phyloP scores from a whole-genome alignment of 768 basidiomycete genomes.

The Suillus ampliporus region DNA sequence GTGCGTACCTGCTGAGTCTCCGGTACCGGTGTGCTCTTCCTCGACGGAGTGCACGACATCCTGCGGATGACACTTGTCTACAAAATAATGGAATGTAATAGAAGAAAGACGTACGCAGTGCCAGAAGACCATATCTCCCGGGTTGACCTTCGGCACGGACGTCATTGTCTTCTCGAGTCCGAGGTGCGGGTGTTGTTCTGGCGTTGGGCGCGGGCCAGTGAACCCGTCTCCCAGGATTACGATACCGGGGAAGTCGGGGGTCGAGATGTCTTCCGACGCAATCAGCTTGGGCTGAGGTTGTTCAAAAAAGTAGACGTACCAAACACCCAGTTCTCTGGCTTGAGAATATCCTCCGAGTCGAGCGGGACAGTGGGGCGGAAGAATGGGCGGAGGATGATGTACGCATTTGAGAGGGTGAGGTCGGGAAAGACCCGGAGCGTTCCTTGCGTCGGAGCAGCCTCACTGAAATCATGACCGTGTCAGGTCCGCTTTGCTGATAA shows the following conservation, averaged over 20 bases:
- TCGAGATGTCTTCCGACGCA: slow-evolving; percentile 47
- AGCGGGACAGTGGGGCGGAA: slow-evolving; percentile 56
- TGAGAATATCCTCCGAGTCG: slow-evolving; percentile 47
- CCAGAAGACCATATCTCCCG: slow-evolving; percentile 85
- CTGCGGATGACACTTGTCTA: slow-evolving; percentile 26
- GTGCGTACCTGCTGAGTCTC: slow-evolving; percentile 59
- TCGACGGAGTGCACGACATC: slow-evolving; percentile 57
- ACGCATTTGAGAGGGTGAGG: slow-evolving; percentile 68
- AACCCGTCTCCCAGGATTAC: slow-evolving; percentile 28
- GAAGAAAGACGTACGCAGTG: slow-evolving; percentile 52
- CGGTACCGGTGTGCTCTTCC: slow-evolving; percentile 55
- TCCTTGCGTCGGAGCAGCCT: slow-evolving; percentile 73
- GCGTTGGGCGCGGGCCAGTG: slow-evolving; percentile 54
- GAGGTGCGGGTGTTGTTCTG: slow-evolving; percentile 70
- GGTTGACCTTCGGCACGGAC: slow-evolving; percentile 70
- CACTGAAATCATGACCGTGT: slow-evolving; percentile 38
- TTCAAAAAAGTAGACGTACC: slow-evolving; percentile 33
- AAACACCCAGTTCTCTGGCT: slow-evolving; percentile 60
- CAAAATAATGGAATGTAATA: background rate
- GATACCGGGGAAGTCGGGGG: slow-evolving; percentile 60
- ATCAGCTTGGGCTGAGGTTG: background rate
- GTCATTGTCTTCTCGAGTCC: slow-evolving; percentile 68
- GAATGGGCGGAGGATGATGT: slow-evolving; percentile 78
- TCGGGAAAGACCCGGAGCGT: slow-evolving; percentile 74
- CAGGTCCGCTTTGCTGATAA: background rate